Evolutionary conservation across 2,329 filamentous ascomycete species (phyloP), one percentile per base, ranked within the genome.

Genomic region (Chrysosporium queenslandicum): DNA sequence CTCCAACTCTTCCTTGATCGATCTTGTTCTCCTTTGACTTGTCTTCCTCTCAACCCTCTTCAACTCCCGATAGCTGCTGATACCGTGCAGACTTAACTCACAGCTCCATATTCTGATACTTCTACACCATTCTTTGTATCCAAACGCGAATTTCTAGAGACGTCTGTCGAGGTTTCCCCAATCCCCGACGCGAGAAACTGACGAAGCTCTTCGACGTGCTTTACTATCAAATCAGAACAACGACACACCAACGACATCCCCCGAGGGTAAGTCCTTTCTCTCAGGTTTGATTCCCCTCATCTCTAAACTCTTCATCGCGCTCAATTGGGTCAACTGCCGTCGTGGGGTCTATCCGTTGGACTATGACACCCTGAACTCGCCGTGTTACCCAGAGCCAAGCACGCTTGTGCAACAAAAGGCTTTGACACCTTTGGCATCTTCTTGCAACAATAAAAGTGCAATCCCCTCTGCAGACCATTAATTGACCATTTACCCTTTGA

Each of bases 51-150:
- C 12, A 16, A 42, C 34, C 50, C 32, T 29, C 27, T 27, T 41
- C 43, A 32, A n/a, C n/a, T 46, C 41, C 43, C 23, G 25, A 18
- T 42, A 12, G 37, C 42, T 46, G 25, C 42, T 40, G 12, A 52
- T 49, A 55, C 36, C n/a, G 14, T 55, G 49, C 36, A 46, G 36
- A 32, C 25, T 46, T 50, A 41, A 36, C 9, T 34, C 16, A 11
- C 42, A 40, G 16, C 41, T 49, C 16, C 37, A 41, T 55, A 42
- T 55, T 32, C 14, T 46, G 45, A 46, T 55, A 41, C 27, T 47
- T 23, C 21, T 39, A 11, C n/a, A n/a, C 39, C 39, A 32, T 45
- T 49, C 27, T 34, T 16, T 18, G 23, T 47, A 34, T 21, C 48
- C 4, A 23, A 18, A 52, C 39, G 32, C 53, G 30, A 42, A 20